Percentiles rank a stretch among this genome's conserved stretches.
phyloP scores from a whole-genome alignment of 2,329 filamentous ascomycete genomes.

The Didymosphaeria variabile region DNA sequence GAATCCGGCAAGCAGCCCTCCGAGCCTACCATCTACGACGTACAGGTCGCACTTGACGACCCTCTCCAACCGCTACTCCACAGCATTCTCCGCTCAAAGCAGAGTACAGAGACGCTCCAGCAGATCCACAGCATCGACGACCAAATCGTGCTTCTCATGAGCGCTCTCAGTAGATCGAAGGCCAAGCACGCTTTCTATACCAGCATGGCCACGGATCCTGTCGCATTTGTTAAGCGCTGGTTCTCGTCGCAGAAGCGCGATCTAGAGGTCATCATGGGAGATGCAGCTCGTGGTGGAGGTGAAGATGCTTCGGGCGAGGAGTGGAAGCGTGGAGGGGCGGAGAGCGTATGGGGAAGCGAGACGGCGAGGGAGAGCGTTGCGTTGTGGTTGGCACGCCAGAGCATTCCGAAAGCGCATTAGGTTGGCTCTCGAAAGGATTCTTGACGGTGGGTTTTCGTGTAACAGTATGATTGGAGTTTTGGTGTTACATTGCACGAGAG shows the following conservation, averaged over 20 bases:
- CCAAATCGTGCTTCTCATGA: constrained; percentile 81
- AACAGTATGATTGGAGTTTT: constrained; percentile 1
- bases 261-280: constrained; percentile 85
- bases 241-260: constrained; percentile 90
- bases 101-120: constrained; percentile 71
- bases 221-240: constrained; percentile 86
- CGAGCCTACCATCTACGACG: constrained; percentile 85
- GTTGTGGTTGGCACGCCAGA: constrained; percentile 62
- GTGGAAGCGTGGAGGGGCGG: constrained; percentile 71
- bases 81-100: constrained; percentile 57
- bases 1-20: constrained; percentile 74
- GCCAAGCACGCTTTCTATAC: constrained; percentile 90
- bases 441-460: neutral
- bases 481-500: neutral
- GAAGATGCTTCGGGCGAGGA: constrained; percentile 68
- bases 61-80: constrained; percentile 74
- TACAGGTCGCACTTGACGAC: constrained; percentile 85
- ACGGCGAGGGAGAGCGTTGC: constrained; percentile 70
- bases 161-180: constrained; percentile 84
- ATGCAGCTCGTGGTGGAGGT: constrained; percentile 69
- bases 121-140: constrained; percentile 83
- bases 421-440: neutral
- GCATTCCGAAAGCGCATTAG: constrained; percentile 42
- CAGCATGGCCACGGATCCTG: constrained; percentile 80
- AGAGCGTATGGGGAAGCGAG: constrained; percentile 70